Base-by-base conservation (phyloP, 1,139 yeast genomes). In the Hansenula lynferdii region DNA sequence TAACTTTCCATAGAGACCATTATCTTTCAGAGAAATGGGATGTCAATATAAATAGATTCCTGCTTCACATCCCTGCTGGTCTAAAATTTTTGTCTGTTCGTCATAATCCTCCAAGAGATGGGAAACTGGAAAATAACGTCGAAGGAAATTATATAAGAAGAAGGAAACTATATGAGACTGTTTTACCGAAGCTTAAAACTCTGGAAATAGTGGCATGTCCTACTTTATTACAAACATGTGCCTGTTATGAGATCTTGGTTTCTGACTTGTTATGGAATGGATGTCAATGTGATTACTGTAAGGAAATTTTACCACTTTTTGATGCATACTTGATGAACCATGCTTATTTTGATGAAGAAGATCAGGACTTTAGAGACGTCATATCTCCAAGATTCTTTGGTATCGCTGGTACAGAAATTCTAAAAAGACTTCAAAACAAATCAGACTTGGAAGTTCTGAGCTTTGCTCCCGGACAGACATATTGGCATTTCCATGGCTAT, bases 211-310 rank as follows among this genome's bases (percentile, higher is more conserved):
- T 83, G 8, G 60, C 71, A 3, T 66, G 79, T 1, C 87, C 89
- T 2, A 75, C 77, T 8, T 64, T 80, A 36, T 56, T 84, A 41
- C 76, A 77, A 41, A 62, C 79, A 0, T 61, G 81, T 24, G 67
- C 86, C 0, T 74, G 85, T 43, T 84, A 82, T 56, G 92, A 83
- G 47, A 80, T 79, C 41, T 60, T 81, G 8, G 77, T 80, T 60
- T 80, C 85, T 40, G 82, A 80, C 44, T 47, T 83, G 38, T 57
- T 84, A 30, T 84, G 90, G 89, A 83, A 81, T 54, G 90, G 90
- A 0, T 83, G 92, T 56, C 70, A 70, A 39, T 83, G 94, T 54
- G 44, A 48, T 0, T 74, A 70, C 45, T 83, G 94, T 51, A 51
- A 52, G 4, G 38, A 60, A 27, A 70, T 70, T 38, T 58, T 83